These are phyloP conservation scores for Penicillium vulpinum DNA, from an alignment of 2,329 filamentous ascomycete genomes.

Conservation along the genomic window DNA sequence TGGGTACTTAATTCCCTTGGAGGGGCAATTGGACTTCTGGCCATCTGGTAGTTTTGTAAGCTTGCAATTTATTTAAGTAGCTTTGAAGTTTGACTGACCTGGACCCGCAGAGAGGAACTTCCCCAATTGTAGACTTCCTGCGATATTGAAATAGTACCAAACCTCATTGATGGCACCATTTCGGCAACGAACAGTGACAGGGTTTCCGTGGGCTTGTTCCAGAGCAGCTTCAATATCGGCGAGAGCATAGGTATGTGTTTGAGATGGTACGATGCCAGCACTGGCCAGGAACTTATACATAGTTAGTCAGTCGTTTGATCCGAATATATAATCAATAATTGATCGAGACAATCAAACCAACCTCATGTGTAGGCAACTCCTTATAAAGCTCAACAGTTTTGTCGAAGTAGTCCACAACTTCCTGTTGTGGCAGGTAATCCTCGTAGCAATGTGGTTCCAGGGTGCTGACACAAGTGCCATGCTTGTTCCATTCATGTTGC, in stretches of 20 bases:
- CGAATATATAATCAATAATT: neutral
- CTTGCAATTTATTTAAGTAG: neutral
- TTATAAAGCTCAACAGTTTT: slow-evolving; percentile 67
- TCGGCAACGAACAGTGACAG: slow-evolving; percentile 60
- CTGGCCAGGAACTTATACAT: slow-evolving; percentile 53
- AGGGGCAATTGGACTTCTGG: slow-evolving; percentile 63
- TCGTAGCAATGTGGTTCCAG: slow-evolving; percentile 67
- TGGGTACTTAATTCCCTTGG: slow-evolving; percentile 62
- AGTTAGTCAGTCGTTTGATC: slow-evolving; percentile 12
- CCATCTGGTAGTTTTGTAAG: slow-evolving; percentile 45
- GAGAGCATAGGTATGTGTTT: slow-evolving; percentile 58
- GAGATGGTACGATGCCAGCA: slow-evolving; percentile 60
- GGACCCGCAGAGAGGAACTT: slow-evolving; percentile 36
- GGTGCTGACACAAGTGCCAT: slow-evolving; percentile 73
- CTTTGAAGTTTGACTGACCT: slow-evolving; percentile 27
- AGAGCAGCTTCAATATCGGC: slow-evolving; percentile 62
- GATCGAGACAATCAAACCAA: slow-evolving; percentile 24
- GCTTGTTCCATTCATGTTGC: slow-evolving; percentile 74
- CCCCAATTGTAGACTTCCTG: slow-evolving; percentile 45
- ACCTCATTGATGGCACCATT: slow-evolving; percentile 53
- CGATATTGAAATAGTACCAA: slow-evolving; percentile 65
- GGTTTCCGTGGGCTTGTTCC: slow-evolving; percentile 52
- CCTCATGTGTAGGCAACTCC: slow-evolving; percentile 63
- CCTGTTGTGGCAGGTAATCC: slow-evolving; percentile 60
- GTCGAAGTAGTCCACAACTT: slow-evolving; percentile 69